Percentiles rank a stretch among this genome's conserved stretches.
These are phyloP conservation scores for Pseudisothecium myosuroides DNA, from an alignment of 225 moss, liverwort and hornwort genomes.

Conservation along the genomic window DNA sequence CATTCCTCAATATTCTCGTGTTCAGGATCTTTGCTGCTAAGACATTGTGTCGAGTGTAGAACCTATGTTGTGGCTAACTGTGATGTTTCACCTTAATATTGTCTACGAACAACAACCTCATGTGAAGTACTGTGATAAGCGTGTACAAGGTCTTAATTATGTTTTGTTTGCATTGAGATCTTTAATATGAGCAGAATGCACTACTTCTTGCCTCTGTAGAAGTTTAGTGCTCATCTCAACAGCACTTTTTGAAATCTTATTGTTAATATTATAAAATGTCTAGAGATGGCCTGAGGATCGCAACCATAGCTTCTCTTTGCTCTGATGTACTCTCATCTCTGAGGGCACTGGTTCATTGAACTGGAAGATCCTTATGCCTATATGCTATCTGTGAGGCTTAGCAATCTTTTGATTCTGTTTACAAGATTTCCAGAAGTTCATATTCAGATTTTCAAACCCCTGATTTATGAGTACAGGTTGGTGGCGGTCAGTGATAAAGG, in stretches of 20 bases:
- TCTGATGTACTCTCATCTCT: background rate
- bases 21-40: background rate
- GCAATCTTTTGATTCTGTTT: background rate
- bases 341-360: background rate
- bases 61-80: background rate
- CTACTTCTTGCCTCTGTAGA: background rate
- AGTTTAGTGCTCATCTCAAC: background rate
- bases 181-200: background rate
- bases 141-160: background rate
- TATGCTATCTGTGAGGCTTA: background rate
- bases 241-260: background rate
- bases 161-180: background rate
- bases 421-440: background rate
- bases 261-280: background rate
- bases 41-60: background rate
- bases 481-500: conserved; percentile 46
- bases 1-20: background rate
- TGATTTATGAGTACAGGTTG: conserved; percentile 37
- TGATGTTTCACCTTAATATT: background rate
- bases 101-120: background rate
- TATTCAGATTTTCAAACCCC: background rate
- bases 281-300: background rate
- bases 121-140: background rate
- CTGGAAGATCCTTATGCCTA: background rate
- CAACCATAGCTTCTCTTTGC: background rate